phyloP scores from a whole-genome alignment of 305 asterid species.

The Fraxinus ornus region DNA sequence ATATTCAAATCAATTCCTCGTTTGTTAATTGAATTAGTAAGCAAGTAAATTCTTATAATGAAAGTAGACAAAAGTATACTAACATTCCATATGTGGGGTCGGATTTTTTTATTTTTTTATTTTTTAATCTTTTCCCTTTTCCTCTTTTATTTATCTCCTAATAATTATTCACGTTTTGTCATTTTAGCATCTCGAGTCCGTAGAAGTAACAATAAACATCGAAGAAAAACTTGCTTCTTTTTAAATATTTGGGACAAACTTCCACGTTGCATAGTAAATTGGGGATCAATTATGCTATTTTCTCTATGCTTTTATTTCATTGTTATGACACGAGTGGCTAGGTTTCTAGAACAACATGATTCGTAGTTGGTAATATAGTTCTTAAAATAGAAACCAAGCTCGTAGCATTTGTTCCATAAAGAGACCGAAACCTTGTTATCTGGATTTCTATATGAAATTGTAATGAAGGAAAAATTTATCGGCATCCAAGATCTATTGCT shows the following conservation, averaged over 20 bases:
- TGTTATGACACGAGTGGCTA: background rate
- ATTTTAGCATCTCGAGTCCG: background rate
- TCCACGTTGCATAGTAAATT: background rate
- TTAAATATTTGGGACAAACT: background rate
- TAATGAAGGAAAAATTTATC: too few relatives aligned
- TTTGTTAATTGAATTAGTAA: too few relatives aligned
- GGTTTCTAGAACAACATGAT: background rate
- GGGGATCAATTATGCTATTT: background rate
- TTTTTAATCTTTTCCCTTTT: background rate
- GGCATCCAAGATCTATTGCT: background rate
- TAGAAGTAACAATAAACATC: background rate
- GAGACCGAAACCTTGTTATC: background rate
- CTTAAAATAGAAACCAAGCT: background rate
- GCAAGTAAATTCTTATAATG: background rate
- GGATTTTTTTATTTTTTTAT: too few relatives aligned
- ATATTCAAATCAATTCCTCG: background rate
- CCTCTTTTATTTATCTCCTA: background rate
- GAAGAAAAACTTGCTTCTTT: background rate
- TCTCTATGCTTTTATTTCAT: background rate
- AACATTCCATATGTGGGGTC: background rate
- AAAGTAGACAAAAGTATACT: background rate
- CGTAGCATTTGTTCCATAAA: background rate
- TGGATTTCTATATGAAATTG: background rate
- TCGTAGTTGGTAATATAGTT: background rate
- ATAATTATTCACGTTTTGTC: background rate